Evolutionary conservation across 2,329 filamentous ascomycete species (phyloP).

Genomic region (Aspergillus chevalieri): DNA sequence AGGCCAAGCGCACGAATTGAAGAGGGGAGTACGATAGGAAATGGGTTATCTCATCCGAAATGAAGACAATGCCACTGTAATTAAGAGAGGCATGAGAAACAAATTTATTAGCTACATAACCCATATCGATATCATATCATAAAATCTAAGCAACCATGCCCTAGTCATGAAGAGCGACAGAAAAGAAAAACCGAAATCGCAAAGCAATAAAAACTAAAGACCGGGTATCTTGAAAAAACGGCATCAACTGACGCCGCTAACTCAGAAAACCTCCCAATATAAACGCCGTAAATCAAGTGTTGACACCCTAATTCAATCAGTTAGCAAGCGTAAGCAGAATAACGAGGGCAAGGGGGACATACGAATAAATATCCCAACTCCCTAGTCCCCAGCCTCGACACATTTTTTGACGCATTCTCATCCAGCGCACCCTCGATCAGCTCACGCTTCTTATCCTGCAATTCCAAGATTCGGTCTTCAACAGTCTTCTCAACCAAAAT

Average conservation of each 20-base stretch:
- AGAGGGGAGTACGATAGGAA: too few species aligned
- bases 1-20: too few species aligned
- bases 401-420: conserved; percentile 60
- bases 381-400: conserved; percentile 59
- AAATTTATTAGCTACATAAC: too few species aligned
- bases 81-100: too few species aligned
- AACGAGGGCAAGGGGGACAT: conserved; percentile 10
- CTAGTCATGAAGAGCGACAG: too few species aligned
- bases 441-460: conserved; percentile 72
- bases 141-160: too few species aligned
- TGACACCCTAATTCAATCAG: neutral
- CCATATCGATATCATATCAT: too few species aligned
- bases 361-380: conserved; percentile 69
- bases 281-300: conserved; percentile 5
- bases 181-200: too few species aligned
- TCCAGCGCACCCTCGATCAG: conserved; percentile 75
- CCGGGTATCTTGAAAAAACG: neutral
- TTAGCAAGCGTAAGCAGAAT: neutral
- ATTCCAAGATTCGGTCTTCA: conserved; percentile 73
- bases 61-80: too few species aligned
- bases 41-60: too few species aligned
- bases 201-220: too few species aligned
- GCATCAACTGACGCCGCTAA: neutral
- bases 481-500: conserved; percentile 72
- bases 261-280: conserved; percentile 10